Conservation (phyloP, 2,329 filamentous ascomycete genomes). For the Colletotrichum acutatum region DNA sequence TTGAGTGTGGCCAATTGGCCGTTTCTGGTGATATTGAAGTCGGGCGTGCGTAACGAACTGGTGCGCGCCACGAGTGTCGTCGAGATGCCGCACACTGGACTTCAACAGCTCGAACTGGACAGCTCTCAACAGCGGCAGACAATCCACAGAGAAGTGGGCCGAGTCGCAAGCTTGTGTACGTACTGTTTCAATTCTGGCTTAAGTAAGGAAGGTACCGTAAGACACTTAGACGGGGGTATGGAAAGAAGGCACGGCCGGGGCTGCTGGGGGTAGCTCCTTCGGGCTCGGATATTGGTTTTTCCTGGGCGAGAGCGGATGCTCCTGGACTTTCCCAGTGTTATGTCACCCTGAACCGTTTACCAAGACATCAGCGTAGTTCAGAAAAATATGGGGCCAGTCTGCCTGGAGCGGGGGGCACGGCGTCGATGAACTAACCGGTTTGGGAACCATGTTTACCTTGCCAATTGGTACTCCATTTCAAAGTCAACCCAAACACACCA, state of each 20-base stretch:
- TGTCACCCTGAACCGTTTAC: background rate
- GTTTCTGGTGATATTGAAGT: slow-evolving; percentile 30
- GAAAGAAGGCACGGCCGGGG: too few species aligned
- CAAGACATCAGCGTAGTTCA: background rate
- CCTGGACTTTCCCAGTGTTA: too few species aligned
- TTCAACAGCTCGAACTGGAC: slow-evolving; percentile 26
- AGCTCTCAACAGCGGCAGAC: slow-evolving; percentile 29
- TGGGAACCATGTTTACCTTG: slow-evolving; percentile 45
- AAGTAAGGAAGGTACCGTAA: background rate
- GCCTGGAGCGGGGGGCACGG: slow-evolving; percentile 2
- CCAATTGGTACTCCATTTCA: background rate
- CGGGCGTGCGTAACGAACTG: slow-evolving; percentile 6
- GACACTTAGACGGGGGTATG: too few species aligned
- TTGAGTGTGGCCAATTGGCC: slow-evolving; percentile 27
- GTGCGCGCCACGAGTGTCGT: slow-evolving; percentile 10
- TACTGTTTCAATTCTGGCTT: background rate
- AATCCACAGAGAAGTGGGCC: slow-evolving; percentile 19
- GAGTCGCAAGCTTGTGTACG: background rate
- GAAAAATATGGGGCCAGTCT: background rate
- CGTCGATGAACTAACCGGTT: slow-evolving; percentile 30
- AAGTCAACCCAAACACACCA: slow-evolving; percentile 22
- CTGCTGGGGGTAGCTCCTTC: background rate
- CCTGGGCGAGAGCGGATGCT: background rate
- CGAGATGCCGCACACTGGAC: background rate
- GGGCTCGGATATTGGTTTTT: background rate